Evolutionary conservation across 2,329 filamentous ascomycete species (phyloP).

Genomic region (Phoma sp.): DNA sequence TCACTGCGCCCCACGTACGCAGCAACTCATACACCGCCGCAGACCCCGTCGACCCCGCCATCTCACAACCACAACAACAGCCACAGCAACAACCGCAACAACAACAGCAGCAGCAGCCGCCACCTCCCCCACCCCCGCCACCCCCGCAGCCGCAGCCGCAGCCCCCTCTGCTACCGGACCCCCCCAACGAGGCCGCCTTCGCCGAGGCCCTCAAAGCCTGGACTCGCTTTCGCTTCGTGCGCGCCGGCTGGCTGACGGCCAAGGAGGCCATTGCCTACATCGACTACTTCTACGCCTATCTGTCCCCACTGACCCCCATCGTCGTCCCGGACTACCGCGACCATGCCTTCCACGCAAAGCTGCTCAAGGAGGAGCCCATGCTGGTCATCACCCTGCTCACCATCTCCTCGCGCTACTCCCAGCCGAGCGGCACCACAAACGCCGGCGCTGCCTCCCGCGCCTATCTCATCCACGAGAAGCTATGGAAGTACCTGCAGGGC

Average conservation of each 20-base stretch:
- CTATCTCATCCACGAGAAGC: conserved; percentile 90
- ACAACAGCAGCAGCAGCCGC: too few species aligned
- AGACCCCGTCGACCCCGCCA: conserved; percentile 40
- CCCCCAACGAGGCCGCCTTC: conserved; percentile 46
- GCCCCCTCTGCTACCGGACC: conserved; percentile 32
- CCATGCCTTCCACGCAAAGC: conserved; percentile 76
- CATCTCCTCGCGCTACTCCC: conserved; percentile 85
- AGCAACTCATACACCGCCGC: conserved; percentile 33
- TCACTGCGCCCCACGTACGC: conserved; percentile 31
- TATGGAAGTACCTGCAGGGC: conserved; percentile 91
- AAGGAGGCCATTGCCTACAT: conserved; percentile 93
- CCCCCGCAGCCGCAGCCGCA: conserved; percentile 8
- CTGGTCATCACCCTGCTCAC: conserved; percentile 90
- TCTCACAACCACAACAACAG: conserved; percentile 25
- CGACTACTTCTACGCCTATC: conserved; percentile 91
- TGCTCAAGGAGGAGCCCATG: conserved; percentile 91
- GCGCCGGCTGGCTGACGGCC: conserved; percentile 94
- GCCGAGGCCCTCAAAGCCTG: conserved; percentile 82
- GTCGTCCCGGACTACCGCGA: conserved; percentile 88
- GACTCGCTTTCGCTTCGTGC: conserved; percentile 91
- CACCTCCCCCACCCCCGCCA: conserved; percentile 20
- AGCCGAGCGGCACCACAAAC: conserved; percentile 74
- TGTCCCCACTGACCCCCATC: conserved; percentile 92
- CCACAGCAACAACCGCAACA: neutral
- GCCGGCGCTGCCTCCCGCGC: conserved; percentile 75